Conservation (phyloP, 148 eudicot species). For the Chenopodium formosanum region DNA sequence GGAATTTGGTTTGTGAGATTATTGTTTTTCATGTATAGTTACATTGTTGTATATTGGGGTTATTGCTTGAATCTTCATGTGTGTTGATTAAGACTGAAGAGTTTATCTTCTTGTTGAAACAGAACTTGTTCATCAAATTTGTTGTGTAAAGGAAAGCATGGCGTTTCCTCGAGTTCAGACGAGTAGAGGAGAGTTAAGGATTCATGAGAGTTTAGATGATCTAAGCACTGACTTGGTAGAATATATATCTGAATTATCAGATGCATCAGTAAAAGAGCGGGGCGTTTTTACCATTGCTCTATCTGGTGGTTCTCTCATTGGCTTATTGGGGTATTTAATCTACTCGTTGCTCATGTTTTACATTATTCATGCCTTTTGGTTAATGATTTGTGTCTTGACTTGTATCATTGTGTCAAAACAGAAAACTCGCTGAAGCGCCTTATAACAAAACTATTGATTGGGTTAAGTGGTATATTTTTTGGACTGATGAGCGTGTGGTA, state of each 20-base stretch:
- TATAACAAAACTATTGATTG: slow-evolving; percentile 85
- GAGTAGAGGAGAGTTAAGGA: slow-evolving; percentile 71
- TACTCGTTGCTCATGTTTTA: slow-evolving; percentile 30
- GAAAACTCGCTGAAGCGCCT: slow-evolving; percentile 79
- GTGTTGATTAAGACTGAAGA: background rate
- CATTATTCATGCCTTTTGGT: slow-evolving; percentile 9
- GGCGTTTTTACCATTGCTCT: slow-evolving; percentile 82
- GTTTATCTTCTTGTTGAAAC: slow-evolving; percentile 13
- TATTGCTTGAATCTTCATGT: background rate
- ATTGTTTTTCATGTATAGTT: background rate
- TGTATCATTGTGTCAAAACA: slow-evolving; percentile 32
- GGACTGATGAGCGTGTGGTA: slow-evolving; percentile 90
- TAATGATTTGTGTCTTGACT: slow-evolving; percentile 11
- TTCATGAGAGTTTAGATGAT: slow-evolving; percentile 72
- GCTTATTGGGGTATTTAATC: slow-evolving; percentile 65
- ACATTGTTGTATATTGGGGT: background rate
- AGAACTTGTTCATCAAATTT: slow-evolving; percentile 9
- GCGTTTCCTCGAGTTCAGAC: slow-evolving; percentile 51
- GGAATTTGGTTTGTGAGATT: background rate
- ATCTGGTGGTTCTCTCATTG: slow-evolving; percentile 88
- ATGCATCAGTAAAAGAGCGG: slow-evolving; percentile 70
- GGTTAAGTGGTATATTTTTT: slow-evolving; percentile 88
- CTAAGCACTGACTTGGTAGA: slow-evolving; percentile 79
- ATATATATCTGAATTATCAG: slow-evolving; percentile 80
- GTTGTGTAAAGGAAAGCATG: slow-evolving; percentile 45